Conservation (phyloP, 257 asterid species). For the Primulina eburnea region DNA sequence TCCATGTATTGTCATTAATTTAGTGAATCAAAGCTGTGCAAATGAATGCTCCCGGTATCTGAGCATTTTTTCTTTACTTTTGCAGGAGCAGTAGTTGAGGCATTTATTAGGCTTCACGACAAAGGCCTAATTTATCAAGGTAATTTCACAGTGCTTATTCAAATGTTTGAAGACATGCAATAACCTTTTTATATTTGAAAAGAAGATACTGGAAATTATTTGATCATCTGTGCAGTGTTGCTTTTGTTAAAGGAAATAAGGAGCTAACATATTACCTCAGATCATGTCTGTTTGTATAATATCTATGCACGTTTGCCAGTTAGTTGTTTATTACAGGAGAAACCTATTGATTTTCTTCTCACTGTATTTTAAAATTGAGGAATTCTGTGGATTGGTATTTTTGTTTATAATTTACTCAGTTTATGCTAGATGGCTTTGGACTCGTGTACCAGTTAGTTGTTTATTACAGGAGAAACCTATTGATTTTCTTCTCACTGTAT, state of each 20-base stretch:
- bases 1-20: constrained; percentile 16
- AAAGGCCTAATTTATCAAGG: constrained; percentile 97
- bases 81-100: constrained; percentile 93
- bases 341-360: constrained; percentile 15
- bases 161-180: constrained; percentile 16
- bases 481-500: constrained; percentile 14
- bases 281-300: constrained; percentile 8
- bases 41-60: constrained; percentile 11
- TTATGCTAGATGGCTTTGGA: constrained; percentile 10
- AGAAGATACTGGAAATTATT: constrained; percentile 12
- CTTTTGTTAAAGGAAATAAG: constrained; percentile 17
- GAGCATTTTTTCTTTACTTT: constrained; percentile 28
- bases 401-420: constrained; percentile 6
- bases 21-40: constrained; percentile 8
- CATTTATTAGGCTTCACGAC: constrained; percentile 93
- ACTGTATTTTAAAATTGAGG: not conserved
- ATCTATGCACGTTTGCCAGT: constrained; percentile 3
- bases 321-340: constrained; percentile 6
- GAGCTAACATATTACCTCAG: constrained; percentile 10
- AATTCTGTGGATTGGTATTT: constrained; percentile 6
- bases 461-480: constrained; percentile 2
- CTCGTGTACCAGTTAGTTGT: constrained; percentile 4
- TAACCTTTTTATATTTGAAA: constrained; percentile 16
- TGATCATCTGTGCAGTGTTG: constrained; percentile 6
- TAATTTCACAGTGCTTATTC: constrained; percentile 23